Evolutionary conservation across 2,329 filamentous ascomycete species (phyloP), one percentile per base, ranked within the genome.

Genomic region (Xylaria sp.): DNA sequence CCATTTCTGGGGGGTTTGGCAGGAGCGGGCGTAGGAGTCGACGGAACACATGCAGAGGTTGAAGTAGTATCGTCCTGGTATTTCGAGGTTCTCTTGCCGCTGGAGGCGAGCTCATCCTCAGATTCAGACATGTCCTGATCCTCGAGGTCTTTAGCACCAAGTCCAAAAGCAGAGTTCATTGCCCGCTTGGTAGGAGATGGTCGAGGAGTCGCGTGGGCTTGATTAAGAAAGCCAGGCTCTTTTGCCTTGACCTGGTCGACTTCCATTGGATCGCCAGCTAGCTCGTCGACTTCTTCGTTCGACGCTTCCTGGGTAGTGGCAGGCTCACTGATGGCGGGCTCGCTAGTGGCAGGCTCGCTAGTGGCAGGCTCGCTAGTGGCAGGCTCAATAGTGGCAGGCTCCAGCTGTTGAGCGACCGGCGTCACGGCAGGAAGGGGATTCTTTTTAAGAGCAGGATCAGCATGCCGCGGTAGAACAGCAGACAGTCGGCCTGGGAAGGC

Each of bases 31-130:
- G 71, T 76, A 2, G 81, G 80, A 0, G 80, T 81, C 1, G 73
- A 64, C 2, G 75, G 74, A 7, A 71, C 67, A 2, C 61, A 56
- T 11, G 67, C 66, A 21, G 70, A 65, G 2, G 66, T 64, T 4
- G 70, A 57, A 5, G 64, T 61, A 20, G 59, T 56, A 37, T 60
- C 54, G 51, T 65, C 55, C 50, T 69, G 65, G 50, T 66, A 34
- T 54, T 61, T 54, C 38, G 62, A 37, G 49, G 62, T 46, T 56
- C 64, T 58, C 56, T 67, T 68, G 59, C 63, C 56, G 58, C 62
- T 69, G 21, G 67, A 54, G 45, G 74, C 65, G 56, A 75, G 69
- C 56, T 86, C 82, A 46, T 84, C 81, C 37, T 86, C 83, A 0
- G 79, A 82, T 4, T 85, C 82, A 0, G 78, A 80, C 29, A 71